Evolutionary conservation across 148 eudicot genomes (phyloP), one percentile per base, ranked within the genome.

Genomic region (Linanthus parryae): DNA sequence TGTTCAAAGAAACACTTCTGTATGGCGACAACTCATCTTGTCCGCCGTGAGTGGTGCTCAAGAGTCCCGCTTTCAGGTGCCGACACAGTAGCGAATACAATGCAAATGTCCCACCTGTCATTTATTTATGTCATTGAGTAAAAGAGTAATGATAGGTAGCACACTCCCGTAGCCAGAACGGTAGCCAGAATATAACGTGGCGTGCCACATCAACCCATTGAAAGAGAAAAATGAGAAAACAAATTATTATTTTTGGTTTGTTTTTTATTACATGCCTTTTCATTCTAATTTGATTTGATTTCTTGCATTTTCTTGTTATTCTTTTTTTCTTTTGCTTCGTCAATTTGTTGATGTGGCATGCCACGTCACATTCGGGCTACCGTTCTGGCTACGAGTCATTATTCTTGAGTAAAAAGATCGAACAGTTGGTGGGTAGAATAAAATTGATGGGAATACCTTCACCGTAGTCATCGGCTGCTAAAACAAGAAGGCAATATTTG

Each of bases 41-140:
- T 27, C 52, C 74, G 26, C 22, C 53, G 26, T 57, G 64, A 30
- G 61, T 50, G 45, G 65, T 52, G 36, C 51, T 42, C 27, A 72
- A 46, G 26, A 68, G 34, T 9, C 74, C 74, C 38, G 66, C 63
- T 43, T 46, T 68, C 21, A 68, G 35, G 50, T 62, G 47, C 19
- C 72, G 70, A 38, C 81, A 76, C 37, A 76, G 65, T 6, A 76
- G 29, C 1, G 78, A 76, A 55, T 76, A 76, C 61, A 76, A 54
- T 10, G 82, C 82, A 54, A 72, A 76, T 12, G 82, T 72, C 41
- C 82, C 82, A 42, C 82, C 82, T 76, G 54, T 24, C 48, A 27
- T 27, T 37, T 49, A n/a, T n/a, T 16, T 34, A 29, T 48, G 28
- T 25, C 54, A 28, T 30, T 49, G 5, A 4, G 7, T 31, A 4